phyloP scores from a whole-genome alignment of 345 rosid species.

The Ailanthus altissimus region DNA sequence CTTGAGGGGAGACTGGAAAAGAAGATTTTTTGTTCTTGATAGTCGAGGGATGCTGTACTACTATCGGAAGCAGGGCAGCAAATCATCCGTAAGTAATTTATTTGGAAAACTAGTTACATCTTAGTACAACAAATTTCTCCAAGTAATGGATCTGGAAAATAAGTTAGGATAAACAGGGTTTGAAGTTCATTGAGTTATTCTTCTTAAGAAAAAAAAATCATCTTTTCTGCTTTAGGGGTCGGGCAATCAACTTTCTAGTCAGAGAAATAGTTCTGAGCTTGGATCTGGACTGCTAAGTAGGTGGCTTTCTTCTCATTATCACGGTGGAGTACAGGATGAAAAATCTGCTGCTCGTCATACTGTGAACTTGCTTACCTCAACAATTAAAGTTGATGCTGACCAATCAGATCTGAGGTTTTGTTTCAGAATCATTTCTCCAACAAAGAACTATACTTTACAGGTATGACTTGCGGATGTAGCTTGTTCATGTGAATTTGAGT shows the following conservation, averaged over 20 bases:
- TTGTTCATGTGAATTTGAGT: constrained; percentile 22
- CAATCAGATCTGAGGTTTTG: constrained; percentile 98
- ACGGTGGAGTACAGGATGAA: constrained; percentile 96
- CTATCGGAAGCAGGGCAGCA: constrained; percentile 87
- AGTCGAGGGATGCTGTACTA: constrained; percentile 99
- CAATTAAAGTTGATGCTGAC: constrained; percentile 95
- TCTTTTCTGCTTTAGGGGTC: constrained; percentile 51
- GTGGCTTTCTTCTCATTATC: constrained; percentile 95
- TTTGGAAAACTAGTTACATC: constrained; percentile 3
- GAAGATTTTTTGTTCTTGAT: constrained; percentile 98
- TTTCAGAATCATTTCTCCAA: constrained; percentile 97
- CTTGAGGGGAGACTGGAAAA: constrained; percentile 99
- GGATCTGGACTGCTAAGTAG: constrained; percentile 95
- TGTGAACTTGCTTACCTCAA: constrained; percentile 98
- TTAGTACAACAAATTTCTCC: constrained; percentile 65
- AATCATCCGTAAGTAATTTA: constrained; percentile 75
- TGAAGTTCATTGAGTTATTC: constrained; percentile 19
- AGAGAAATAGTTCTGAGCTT: constrained; percentile 92
- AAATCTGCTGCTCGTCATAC: constrained; percentile 99
- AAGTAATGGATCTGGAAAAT: constrained; percentile 36
- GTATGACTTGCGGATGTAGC: constrained; percentile 43
- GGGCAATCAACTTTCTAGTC: constrained; percentile 73
- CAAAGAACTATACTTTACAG: constrained; percentile 98
- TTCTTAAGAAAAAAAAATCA: background rate
- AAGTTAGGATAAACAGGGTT: background rate